A percentile compares a stretch with the other conserved stretches of the same genome.
Evolutionary conservation across 805 yeast genomes (phyloP).

Genomic region (Starmerella vitae): DNA sequence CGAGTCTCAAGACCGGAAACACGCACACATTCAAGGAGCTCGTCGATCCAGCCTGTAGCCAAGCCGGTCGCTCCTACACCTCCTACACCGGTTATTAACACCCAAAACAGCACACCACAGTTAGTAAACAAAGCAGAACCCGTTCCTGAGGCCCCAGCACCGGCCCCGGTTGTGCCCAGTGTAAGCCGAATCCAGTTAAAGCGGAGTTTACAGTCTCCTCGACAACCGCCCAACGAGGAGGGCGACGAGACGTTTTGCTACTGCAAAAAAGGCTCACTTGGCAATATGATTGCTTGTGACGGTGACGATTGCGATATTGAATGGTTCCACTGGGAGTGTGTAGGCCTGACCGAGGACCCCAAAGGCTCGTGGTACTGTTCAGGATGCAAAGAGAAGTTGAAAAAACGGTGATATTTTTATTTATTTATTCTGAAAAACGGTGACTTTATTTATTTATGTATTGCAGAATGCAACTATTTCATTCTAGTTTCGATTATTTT

Average conservation of each 20-base stretch:
- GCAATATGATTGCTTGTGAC: conserved; percentile 95
- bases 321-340: conserved; percentile 96
- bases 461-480: neutral
- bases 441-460: no score
- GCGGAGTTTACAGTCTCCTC: conserved; percentile 8
- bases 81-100: neutral
- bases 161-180: conserved; percentile 1
- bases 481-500: no score
- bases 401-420: conserved; percentile 1
- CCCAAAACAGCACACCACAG: neutral
- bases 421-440: no score
- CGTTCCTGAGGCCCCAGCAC: neutral
- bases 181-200: conserved; percentile 15
- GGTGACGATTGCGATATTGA: conserved; percentile 75
- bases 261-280: conserved; percentile 88
- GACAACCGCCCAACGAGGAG: conserved; percentile 33
- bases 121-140: neutral
- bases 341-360: conserved; percentile 78
- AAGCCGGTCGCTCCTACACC: neutral
- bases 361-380: conserved; percentile 93
- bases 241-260: conserved; percentile 62
- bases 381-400: conserved; percentile 40
- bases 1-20: conserved; percentile 6
- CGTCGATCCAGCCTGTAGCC: neutral
- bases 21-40: neutral